phyloP scores from a whole-genome alignment of 2,329 filamentous ascomycete species.

The Monosporascus sp. region DNA sequence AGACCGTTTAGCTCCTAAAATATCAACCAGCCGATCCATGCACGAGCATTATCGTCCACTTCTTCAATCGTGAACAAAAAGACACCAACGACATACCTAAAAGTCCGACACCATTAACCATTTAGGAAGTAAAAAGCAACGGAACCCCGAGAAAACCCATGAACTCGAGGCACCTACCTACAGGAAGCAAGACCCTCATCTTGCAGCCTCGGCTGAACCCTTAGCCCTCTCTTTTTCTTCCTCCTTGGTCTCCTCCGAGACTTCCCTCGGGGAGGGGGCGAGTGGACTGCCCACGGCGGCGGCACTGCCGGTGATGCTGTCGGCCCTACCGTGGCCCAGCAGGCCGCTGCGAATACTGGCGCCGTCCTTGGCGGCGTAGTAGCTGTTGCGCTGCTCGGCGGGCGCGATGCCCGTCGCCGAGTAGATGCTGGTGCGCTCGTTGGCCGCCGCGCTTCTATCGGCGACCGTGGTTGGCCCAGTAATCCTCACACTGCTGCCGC shows the following conservation, averaged over 20 bases:
- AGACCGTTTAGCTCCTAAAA: too few species aligned
- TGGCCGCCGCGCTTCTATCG: slow-evolving; percentile 27
- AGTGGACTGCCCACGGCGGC: slow-evolving; percentile 58
- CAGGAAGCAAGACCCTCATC: not conserved
- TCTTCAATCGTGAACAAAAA: too few species aligned
- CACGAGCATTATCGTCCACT: too few species aligned
- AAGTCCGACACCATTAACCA: too few species aligned
- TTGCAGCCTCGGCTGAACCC: not conserved
- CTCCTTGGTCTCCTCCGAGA: slow-evolving; percentile 27
- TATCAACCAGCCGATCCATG: too few species aligned
- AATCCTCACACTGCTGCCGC: slow-evolving; percentile 36
- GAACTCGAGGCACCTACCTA: too few species aligned
- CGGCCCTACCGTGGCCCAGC: slow-evolving; percentile 71
- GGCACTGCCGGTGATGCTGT: slow-evolving; percentile 77
- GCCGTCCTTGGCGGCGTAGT: slow-evolving; percentile 67
- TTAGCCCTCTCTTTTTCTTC: slow-evolving; percentile 10
- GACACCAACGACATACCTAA: too few species aligned
- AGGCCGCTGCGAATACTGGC: slow-evolving; percentile 75
- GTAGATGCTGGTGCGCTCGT: slow-evolving; percentile 77
- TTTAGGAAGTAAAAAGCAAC: too few species aligned
- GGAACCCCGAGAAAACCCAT: too few species aligned
- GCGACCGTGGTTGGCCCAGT: slow-evolving; percentile 30
- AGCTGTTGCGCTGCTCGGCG: slow-evolving; percentile 70
- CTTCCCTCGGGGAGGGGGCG: slow-evolving; percentile 40
- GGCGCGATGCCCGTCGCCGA: slow-evolving; percentile 66